These are phyloP conservation scores for Porcisia hertigi DNA, from an alignment of 208 protist genomes.

Conservation along the genomic window DNA sequence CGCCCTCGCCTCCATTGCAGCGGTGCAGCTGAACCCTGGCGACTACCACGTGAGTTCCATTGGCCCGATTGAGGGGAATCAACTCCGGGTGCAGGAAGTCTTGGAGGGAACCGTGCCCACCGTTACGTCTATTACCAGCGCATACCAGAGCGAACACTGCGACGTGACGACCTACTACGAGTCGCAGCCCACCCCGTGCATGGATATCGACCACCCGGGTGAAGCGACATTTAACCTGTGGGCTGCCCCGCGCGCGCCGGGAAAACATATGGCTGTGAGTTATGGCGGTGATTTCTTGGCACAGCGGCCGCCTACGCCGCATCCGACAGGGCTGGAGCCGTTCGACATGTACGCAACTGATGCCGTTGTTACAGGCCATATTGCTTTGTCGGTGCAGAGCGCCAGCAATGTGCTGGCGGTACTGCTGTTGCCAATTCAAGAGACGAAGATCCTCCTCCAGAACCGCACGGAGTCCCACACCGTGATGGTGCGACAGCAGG, in stretches of 20 bases:
- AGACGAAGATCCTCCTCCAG: conserved; percentile 74
- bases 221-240: conserved; percentile 78
- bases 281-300: conserved; percentile 43
- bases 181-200: conserved; percentile 52
- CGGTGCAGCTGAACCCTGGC: conserved; percentile 58
- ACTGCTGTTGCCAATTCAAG: conserved; percentile 49
- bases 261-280: conserved; percentile 36
- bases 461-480: conserved; percentile 51
- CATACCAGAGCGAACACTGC: conserved; percentile 33
- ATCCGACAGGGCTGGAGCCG: conserved; percentile 25
- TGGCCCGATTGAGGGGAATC: conserved; percentile 61
- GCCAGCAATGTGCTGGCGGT: conserved; percentile 65
- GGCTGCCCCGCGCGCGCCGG: conserved; percentile 46
- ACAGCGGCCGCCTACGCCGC: conserved; percentile 30
- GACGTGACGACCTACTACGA: conserved; percentile 63
- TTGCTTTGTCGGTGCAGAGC: conserved; percentile 62
- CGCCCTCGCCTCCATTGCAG: conserved; percentile 38
- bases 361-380: conserved; percentile 71
- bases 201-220: conserved; percentile 64
- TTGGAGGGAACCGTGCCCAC: conserved; percentile 62
- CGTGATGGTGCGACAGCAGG: conserved; percentile 70
- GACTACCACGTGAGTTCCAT: conserved; percentile 85
- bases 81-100: conserved; percentile 55
- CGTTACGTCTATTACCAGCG: conserved; percentile 35
- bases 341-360: conserved; percentile 32